Conservation (phyloP, 78 protist genomes). For the Dictyostelium purpureum region DNA sequence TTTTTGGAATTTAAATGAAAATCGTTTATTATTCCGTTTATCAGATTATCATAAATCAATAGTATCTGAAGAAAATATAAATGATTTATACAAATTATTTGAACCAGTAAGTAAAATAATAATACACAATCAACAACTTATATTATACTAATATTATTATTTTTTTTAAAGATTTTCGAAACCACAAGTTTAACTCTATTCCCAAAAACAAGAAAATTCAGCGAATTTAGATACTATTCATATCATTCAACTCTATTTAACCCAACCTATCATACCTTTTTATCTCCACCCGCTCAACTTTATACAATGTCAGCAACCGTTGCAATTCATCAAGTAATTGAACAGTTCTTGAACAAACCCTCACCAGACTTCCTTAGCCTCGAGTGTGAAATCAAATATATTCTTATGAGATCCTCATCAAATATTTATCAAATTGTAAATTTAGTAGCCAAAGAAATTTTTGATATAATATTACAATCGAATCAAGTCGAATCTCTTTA, state of each 20-base stretch:
- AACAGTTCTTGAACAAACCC: background rate
- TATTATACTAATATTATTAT: background rate
- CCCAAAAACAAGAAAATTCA: conserved; percentile 13
- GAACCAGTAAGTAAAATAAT: background rate
- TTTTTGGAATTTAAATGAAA: background rate
- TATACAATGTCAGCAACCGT: background rate
- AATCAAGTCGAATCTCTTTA: background rate
- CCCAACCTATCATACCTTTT: background rate
- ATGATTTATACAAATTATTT: conserved; percentile 4
- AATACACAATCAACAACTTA: background rate
- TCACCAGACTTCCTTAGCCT: background rate
- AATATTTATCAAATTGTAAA: background rate
- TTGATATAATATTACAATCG: background rate
- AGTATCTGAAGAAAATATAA: background rate
- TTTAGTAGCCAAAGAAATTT: background rate
- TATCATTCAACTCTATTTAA: conserved; percentile 14
- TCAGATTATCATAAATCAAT: background rate
- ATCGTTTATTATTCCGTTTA: background rate
- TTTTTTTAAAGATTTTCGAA: conserved; percentile 9
- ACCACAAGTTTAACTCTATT: conserved; percentile 22
- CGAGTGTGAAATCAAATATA: background rate
- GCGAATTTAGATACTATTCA: background rate
- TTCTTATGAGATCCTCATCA: background rate
- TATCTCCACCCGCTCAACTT: conserved; percentile 22
- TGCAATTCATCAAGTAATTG: conserved; percentile 11